Conservation (phyloP, 1,284 basidiomycete species). For the Tilletiaria anomala region DNA sequence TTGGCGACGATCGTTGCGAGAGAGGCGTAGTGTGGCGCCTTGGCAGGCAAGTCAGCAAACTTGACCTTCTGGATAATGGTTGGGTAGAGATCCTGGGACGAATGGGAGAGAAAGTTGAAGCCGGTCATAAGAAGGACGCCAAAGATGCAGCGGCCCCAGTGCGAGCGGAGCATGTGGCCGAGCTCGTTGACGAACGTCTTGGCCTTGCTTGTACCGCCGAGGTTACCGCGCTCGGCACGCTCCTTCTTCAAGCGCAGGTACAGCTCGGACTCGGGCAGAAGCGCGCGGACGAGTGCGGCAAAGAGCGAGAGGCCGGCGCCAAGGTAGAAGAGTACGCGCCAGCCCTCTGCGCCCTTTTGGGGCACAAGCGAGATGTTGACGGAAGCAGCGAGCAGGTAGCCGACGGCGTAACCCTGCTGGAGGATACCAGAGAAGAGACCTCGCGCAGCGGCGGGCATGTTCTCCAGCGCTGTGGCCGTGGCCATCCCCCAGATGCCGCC, state of each 20-base stretch:
- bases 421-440: conserved; percentile 66
- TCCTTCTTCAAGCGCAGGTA: conserved; percentile 46
- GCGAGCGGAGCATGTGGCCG: conserved; percentile 59
- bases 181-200: conserved; percentile 57
- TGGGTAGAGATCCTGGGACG: conserved; percentile 47
- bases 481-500: conserved; percentile 15
- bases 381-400: conserved; percentile 48
- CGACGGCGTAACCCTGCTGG: conserved; percentile 61
- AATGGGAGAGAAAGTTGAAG: conserved; percentile 86
- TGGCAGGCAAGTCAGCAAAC: conserved; percentile 40
- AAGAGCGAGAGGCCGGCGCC: conserved; percentile 49
- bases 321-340: conserved; percentile 44
- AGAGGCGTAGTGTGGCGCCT: conserved; percentile 44
- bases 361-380: conserved; percentile 53
- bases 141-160: conserved; percentile 78
- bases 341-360: conserved; percentile 35
- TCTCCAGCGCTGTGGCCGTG: conserved; percentile 59
- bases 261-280: conserved; percentile 64
- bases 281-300: conserved; percentile 56
- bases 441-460: conserved; percentile 69
- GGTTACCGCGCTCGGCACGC: conserved; percentile 43
- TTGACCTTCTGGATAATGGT: conserved; percentile 29
- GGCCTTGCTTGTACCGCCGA: conserved; percentile 38
- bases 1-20: conserved; percentile 83
- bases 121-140: conserved; percentile 47